These are phyloP conservation scores for Phaeosphaeriaceae sp. DNA, from an alignment of 2,329 filamentous ascomycete species.

Conservation along the genomic window DNA sequence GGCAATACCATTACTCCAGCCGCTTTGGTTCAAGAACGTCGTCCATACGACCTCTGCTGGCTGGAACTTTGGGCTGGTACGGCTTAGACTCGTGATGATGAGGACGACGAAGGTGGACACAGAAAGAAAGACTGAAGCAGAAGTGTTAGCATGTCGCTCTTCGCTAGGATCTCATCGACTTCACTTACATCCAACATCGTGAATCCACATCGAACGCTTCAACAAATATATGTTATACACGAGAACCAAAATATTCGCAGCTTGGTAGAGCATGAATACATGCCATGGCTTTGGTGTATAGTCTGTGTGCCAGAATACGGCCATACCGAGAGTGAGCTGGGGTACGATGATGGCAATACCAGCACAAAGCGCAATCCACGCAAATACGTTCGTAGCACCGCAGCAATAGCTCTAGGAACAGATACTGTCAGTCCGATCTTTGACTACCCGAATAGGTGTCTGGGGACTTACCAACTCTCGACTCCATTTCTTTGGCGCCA, in stretches of 20 bases:
- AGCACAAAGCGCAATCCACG: slow-evolving; percentile 21
- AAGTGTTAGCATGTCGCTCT: background rate
- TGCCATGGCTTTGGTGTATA: slow-evolving; percentile 22
- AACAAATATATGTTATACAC: slow-evolving; percentile 22
- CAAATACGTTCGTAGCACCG: slow-evolving; percentile 23
- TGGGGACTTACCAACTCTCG: slow-evolving; percentile 12
- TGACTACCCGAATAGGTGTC: background rate
- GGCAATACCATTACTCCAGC: slow-evolving; percentile 53
- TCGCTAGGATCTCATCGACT: background rate
- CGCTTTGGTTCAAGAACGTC: slow-evolving; percentile 54
- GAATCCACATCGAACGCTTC: slow-evolving; percentile 25
- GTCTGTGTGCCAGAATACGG: slow-evolving; percentile 10
- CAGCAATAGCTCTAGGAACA: slow-evolving; percentile 20
- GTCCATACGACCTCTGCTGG: slow-evolving; percentile 50
- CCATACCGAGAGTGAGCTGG: slow-evolving; percentile 16
- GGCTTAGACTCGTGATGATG: slow-evolving; percentile 54
- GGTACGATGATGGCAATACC: slow-evolving; percentile 25
- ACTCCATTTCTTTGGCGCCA: slow-evolving; percentile 52
- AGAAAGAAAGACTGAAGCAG: slow-evolving; percentile 15
- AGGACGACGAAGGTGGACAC: slow-evolving; percentile 53
- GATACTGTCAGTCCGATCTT: background rate
- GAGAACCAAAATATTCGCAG: slow-evolving; percentile 14
- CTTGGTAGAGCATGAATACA: slow-evolving; percentile 21
- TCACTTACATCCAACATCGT: slow-evolving; percentile 22
- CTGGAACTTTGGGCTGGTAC: slow-evolving; percentile 42